Base-by-base conservation (phyloP, 805 yeast species). In the Metschnikowia cerradonensis region DNA sequence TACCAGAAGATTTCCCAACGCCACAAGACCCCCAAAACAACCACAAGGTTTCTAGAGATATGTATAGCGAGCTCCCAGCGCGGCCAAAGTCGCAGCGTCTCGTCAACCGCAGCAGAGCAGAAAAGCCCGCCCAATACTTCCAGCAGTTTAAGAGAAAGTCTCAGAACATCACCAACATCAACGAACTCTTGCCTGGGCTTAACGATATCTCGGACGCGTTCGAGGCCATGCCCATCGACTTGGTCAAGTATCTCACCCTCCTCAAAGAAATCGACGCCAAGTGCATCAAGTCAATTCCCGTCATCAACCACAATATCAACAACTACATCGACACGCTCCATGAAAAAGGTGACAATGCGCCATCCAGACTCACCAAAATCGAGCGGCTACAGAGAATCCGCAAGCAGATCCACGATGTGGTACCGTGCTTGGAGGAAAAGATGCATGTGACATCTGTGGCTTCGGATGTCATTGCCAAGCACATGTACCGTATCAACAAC, bases 381-480 rank as follows among this genome's bases (percentile, higher is more conserved):
- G 52, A 63, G 19, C 61, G 75, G 6, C 63, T 79, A 53, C 58
- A 64, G 26, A 58, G 65, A 23, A 77, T 81, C 51, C 67, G 77
- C 49, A 73, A 74, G 30, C 70, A 75, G 50, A 72, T 81, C 55
- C 75, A 72, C 55, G 96, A 88, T 51, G 75, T 92, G 50, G 82
- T 92, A 73, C 97, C 98, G 0, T 88, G 96, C 54, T 70, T 92
- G 49, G 98, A 92, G 65, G 97, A 94, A 66, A 94, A 94, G 68
- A 90, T 94, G 95, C 97, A 92, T 66, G 97, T 94, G 39, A 92
- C 97, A 4, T 85, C 92, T 1, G 84, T 89, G 37, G 97, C 97
- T 20, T 79, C 88, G 31, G 97, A 91, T 59, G 78, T 84, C 11
- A 77, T 90, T 42, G 71, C 77, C 31, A 81, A 84, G 52, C 87